Evolutionary conservation across 768 basidiomycete species (phyloP).

Genomic region (Tephrocybe rancida): DNA sequence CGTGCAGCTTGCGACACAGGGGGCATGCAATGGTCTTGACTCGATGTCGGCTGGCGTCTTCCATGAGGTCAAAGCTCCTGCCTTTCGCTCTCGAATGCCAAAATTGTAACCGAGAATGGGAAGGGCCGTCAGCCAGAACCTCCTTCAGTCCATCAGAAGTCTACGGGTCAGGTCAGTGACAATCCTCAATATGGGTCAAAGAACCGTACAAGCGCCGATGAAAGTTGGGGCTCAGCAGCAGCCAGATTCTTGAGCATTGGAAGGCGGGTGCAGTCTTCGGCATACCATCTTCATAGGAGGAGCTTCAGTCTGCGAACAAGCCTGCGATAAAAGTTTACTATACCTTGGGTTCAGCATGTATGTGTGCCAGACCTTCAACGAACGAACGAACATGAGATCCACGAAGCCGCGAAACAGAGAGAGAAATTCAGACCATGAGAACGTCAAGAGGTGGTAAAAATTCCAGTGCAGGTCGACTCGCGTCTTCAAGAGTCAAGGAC

Average conservation of each 20-base stretch:
- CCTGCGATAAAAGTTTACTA: not conserved
- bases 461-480: not conserved
- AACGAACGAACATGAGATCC: not conserved
- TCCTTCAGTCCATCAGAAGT: no score
- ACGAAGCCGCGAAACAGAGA: not conserved
- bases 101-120: not conserved
- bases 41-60: not conserved
- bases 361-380: not conserved
- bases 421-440: not conserved
- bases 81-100: not conserved
- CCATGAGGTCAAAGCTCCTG: conserved; percentile 1
- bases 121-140: no score
- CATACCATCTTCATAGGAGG: no score
- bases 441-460: conserved; percentile 9
- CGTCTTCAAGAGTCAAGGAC: conserved; percentile 2
- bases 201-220: no score
- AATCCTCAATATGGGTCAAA: no score
- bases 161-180: no score
- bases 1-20: not conserved
- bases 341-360: not conserved
- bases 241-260: no score
- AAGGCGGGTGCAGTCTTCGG: not conserved
- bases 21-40: not conserved
- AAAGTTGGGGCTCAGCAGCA: no score
- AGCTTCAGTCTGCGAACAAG: no score